phyloP scores from a whole-genome alignment of 257 asterid species.

The Solanum pinnatisectum region DNA sequence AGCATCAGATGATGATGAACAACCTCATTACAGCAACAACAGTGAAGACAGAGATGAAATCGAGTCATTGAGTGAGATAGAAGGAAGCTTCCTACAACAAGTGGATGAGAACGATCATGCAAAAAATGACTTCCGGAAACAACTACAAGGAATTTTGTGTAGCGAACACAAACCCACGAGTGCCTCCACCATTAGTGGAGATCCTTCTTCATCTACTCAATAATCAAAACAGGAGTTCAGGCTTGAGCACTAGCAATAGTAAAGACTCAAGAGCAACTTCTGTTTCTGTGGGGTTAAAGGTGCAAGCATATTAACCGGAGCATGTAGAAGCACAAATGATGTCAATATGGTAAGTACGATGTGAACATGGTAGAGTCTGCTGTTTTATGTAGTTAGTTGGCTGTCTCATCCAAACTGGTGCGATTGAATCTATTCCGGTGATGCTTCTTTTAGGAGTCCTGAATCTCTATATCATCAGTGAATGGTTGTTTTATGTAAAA shows the following conservation, averaged over 20 bases:
- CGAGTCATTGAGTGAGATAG: slow-evolving; percentile 72
- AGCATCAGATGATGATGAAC: slow-evolving; percentile 35
- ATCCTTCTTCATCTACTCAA: slow-evolving; percentile 29
- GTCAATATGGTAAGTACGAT: neutral
- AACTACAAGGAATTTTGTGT: slow-evolving; percentile 63
- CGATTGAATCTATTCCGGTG: slow-evolving; percentile 8
- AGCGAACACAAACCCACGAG: slow-evolving; percentile 34
- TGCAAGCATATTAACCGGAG: neutral
- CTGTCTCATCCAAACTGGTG: slow-evolving; percentile 4
- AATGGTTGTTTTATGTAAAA: slow-evolving; percentile 36
- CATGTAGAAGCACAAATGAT: slow-evolving; percentile 6
- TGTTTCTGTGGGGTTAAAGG: slow-evolving; percentile 2
- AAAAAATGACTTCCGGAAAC: slow-evolving; percentile 69
- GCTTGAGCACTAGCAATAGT: slow-evolving; percentile 45
- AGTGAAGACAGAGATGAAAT: slow-evolving; percentile 50
- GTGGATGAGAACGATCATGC: slow-evolving; percentile 56
- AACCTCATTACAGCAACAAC: slow-evolving; percentile 20
- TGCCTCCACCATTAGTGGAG: slow-evolving; percentile 25
- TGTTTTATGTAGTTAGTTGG: neutral
- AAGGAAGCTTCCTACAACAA: slow-evolving; percentile 62
- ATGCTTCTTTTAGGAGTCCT: slow-evolving; percentile 9
- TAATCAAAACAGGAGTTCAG: slow-evolving; percentile 36
- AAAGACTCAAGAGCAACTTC: slow-evolving; percentile 45
- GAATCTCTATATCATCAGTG: neutral
- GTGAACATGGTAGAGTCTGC: slow-evolving; percentile 10